Percentiles rank a stretch among this genome's conserved stretches.
Conservation (phyloP, 2,329 filamentous ascomycete genomes). For the Fusarium sp. region DNA sequence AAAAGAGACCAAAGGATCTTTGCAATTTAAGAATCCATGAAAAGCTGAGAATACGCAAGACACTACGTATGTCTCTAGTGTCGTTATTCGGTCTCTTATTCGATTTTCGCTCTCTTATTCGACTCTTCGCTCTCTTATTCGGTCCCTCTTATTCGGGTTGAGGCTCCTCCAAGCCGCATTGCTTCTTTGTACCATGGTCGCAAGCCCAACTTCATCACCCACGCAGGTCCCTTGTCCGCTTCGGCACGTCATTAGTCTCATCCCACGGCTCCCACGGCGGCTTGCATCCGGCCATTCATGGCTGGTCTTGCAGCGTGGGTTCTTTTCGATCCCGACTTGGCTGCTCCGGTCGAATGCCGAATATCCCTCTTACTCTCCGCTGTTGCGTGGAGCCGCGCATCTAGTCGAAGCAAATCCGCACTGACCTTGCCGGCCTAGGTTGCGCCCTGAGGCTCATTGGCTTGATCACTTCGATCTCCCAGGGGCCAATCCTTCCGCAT, state of each 20-base stretch:
- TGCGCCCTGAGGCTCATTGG: constrained; percentile 9
- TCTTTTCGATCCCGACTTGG: constrained; percentile 7
- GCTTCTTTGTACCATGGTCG: constrained; percentile 8
- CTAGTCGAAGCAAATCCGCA: constrained; percentile 8
- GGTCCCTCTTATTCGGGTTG: constrained; percentile 1
- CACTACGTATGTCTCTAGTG: background rate
- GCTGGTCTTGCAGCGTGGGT: background rate
- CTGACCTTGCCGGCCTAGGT: constrained; percentile 20
- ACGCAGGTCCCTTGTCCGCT: constrained; percentile 15
- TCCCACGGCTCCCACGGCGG: constrained; percentile 11
- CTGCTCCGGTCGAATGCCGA: constrained; percentile 19
- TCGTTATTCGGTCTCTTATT: constrained; percentile 23
- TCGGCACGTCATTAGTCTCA: constrained; percentile 22
- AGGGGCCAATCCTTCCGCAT: constrained; percentile 8
- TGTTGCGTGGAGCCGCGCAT: background rate
- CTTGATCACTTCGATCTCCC: constrained; percentile 15
- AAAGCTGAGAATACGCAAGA: constrained; percentile 16
- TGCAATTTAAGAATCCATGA: constrained; percentile 1
- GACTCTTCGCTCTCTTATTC: constrained; percentile 17
- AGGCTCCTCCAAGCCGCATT: constrained; percentile 25
- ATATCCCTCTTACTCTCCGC: constrained; percentile 16
- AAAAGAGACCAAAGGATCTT: background rate
- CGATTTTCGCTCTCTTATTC: constrained; percentile 31
- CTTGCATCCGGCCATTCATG: constrained; percentile 6
- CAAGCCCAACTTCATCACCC: background rate